A percentile compares a stretch with the other conserved stretches of the same genome.
Conservation (phyloP, 805 yeast genomes). For the Saccharomycopsis sp. region DNA sequence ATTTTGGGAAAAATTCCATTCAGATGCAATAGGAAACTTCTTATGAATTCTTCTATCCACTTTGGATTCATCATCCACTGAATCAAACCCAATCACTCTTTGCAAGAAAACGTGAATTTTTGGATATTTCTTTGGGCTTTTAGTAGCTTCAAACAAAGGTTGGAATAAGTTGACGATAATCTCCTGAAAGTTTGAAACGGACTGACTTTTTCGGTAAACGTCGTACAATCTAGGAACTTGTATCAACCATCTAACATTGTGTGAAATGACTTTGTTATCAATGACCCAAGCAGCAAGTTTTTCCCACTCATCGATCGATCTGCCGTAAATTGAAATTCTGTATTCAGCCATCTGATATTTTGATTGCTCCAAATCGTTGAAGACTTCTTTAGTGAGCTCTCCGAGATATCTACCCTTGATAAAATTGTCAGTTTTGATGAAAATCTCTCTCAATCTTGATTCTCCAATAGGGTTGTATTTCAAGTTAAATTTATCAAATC, state of each 20-base stretch:
- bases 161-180: conserved; percentile 69
- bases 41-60: conserved; percentile 73
- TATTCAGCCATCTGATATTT: conserved; percentile 97
- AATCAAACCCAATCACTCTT: conserved; percentile 94
- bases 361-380: conserved; percentile 87
- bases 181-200: conserved; percentile 65
- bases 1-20: conserved; percentile 70
- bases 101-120: conserved; percentile 81
- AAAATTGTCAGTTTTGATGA: conserved; percentile 89
- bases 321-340: conserved; percentile 89
- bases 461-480: conserved; percentile 98
- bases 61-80: conserved; percentile 97
- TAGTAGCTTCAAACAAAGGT: conserved; percentile 86
- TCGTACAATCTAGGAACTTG: conserved; percentile 94
- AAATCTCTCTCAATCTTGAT: conserved; percentile 92
- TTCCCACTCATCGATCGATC: conserved; percentile 88
- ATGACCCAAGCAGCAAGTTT: conserved; percentile 91
- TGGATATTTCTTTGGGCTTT: conserved; percentile 82
- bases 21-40: conserved; percentile 76
- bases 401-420: conserved; percentile 85
- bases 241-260: conserved; percentile 93
- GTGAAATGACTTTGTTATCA: conserved; percentile 83
- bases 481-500: conserved; percentile 94
- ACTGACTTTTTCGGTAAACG: conserved; percentile 68
- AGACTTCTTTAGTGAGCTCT: conserved; percentile 87